phyloP scores from a whole-genome alignment of 805 yeast genomes.

The Schwanniomyces pseudopolymorphus region DNA sequence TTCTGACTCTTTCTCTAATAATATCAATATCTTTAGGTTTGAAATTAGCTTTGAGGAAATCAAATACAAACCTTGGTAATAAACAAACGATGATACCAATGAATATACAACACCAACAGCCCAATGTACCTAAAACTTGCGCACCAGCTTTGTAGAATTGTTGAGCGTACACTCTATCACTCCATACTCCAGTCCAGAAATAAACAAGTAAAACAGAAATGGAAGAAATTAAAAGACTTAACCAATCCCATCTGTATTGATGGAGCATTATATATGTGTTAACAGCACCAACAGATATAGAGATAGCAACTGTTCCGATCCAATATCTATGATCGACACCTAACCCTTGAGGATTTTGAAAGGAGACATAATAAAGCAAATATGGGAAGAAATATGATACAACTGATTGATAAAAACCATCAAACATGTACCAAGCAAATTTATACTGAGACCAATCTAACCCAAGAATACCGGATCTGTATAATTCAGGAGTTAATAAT shows the following conservation, averaged over 20 bases:
- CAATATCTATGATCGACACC: constrained; percentile 66
- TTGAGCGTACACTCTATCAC: constrained; percentile 48
- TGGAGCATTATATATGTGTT: constrained; percentile 65
- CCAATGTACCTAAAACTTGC: constrained; percentile 57
- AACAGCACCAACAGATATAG: constrained; percentile 62
- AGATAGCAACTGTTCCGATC: constrained; percentile 63
- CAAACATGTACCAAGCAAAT: constrained; percentile 62
- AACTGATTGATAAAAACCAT: constrained; percentile 72
- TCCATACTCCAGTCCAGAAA: constrained; percentile 83
- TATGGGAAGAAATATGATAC: constrained; percentile 70
- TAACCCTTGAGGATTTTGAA: constrained; percentile 52
- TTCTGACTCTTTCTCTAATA: constrained; percentile 57
- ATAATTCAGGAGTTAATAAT: constrained; percentile 67
- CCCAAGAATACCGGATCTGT: constrained; percentile 65
- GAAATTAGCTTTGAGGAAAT: constrained; percentile 51
- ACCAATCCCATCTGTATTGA: constrained; percentile 79
- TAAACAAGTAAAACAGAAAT: constrained; percentile 59
- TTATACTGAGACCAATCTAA: constrained; percentile 59
- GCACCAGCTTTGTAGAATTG: constrained; percentile 67
- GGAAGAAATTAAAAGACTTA: constrained; percentile 50
- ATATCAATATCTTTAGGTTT: constrained; percentile 69
- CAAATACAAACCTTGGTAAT: constrained; percentile 59
- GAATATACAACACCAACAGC: constrained; percentile 66
- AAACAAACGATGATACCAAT: constrained; percentile 55
- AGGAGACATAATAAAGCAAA: constrained; percentile 45